These are phyloP conservation scores for Carex sylvatica DNA, from an alignment of 202 grass and related monocot genomes.

Conservation along the genomic window DNA sequence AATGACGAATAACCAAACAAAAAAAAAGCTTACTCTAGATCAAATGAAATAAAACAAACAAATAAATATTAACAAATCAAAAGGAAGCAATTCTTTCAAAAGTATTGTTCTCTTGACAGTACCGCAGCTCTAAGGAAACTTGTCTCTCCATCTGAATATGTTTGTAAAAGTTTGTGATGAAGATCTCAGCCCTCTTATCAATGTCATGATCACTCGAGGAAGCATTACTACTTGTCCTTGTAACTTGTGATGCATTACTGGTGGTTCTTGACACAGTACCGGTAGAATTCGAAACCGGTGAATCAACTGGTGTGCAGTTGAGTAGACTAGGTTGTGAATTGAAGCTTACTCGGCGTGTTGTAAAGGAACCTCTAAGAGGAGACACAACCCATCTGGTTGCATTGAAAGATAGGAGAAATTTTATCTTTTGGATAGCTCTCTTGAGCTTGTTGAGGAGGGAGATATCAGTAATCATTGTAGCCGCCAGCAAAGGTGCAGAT, in stretches of 20 bases:
- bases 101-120: slow-evolving; percentile 29
- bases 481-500: background rate
- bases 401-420: slow-evolving; percentile 65
- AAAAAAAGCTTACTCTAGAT: background rate
- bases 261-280: slow-evolving; percentile 54
- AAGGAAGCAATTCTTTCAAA: slow-evolving; percentile 30
- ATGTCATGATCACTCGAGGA: slow-evolving; percentile 42
- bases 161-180: slow-evolving; percentile 62
- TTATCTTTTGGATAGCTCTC: slow-evolving; percentile 55
- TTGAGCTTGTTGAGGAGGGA: slow-evolving; percentile 38
- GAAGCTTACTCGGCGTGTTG: no score
- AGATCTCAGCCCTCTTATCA: slow-evolving; percentile 51
- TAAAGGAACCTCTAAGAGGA: no score
- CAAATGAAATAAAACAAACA: background rate
- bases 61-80: slow-evolving; percentile 10
- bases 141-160: slow-evolving; percentile 77
- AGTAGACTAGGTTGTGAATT: no score
- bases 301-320: no score
- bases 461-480: background rate
- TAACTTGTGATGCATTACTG: slow-evolving; percentile 30
- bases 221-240: slow-evolving; percentile 21
- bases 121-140: slow-evolving; percentile 65
- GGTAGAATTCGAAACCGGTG: no score
- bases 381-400: no score
- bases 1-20: no score